Evolutionary conservation across 257 asterid genomes (phyloP).

Genomic region (Pogostemon cablin): DNA sequence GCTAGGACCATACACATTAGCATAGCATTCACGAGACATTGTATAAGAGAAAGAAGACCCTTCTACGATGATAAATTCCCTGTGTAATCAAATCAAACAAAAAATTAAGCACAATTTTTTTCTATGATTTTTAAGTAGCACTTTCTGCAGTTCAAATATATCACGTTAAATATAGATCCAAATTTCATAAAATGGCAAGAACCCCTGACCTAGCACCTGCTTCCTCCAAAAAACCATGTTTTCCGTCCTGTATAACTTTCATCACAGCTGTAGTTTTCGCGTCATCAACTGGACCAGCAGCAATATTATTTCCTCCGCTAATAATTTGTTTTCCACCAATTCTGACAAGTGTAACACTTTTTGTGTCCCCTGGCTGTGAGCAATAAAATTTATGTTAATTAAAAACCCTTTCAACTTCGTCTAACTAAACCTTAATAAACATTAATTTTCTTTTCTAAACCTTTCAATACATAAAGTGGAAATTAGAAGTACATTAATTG

Average conservation of each 20-base stretch:
- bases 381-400: not conserved
- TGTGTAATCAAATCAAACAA: slow-evolving; percentile 45
- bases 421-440: slow-evolving; percentile 11
- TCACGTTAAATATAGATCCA: slow-evolving; percentile 9
- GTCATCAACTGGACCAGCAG: slow-evolving; percentile 62
- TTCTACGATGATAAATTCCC: slow-evolving; percentile 63
- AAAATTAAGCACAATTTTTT: slow-evolving; percentile 27
- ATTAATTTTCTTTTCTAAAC: no score
- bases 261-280: slow-evolving; percentile 50
- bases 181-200: slow-evolving; percentile 25
- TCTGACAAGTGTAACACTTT: slow-evolving; percentile 79
- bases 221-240: slow-evolving; percentile 59
- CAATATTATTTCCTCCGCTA: slow-evolving; percentile 84
- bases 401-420: no score
- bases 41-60: slow-evolving; percentile 59
- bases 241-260: slow-evolving; percentile 53
- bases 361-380: slow-evolving; percentile 94
- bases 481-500: no score
- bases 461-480: no score
- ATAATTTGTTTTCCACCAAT: slow-evolving; percentile 78
- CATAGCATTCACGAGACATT: slow-evolving; percentile 75
- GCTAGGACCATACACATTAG: slow-evolving; percentile 91
- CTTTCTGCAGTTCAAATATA: slow-evolving; percentile 16
- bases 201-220: slow-evolving; percentile 55
- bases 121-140: slow-evolving; percentile 21